Evolutionary conservation across 1,284 basidiomycete genomes (phyloP).

Genomic region (Agaricales sp.): DNA sequence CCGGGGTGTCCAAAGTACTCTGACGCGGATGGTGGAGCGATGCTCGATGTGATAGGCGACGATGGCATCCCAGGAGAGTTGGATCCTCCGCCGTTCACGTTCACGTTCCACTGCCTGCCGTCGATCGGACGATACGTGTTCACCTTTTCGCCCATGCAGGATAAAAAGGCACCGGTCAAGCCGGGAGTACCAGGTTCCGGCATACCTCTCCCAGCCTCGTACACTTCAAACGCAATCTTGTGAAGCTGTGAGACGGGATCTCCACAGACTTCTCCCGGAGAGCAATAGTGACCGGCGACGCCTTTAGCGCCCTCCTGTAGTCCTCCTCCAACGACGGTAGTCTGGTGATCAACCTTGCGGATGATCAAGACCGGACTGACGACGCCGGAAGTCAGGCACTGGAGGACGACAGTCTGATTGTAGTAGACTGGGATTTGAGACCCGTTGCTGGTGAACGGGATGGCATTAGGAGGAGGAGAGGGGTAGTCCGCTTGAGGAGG

Average conservation of each 20-base stretch:
- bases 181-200: slow-evolving; percentile 68
- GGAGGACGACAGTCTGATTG: slow-evolving; percentile 92
- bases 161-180: slow-evolving; percentile 68
- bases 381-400: slow-evolving; percentile 89
- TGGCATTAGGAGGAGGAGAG: slow-evolving; percentile 81
- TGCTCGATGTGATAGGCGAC: slow-evolving; percentile 58
- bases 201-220: slow-evolving; percentile 54
- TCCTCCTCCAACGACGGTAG: slow-evolving; percentile 83
- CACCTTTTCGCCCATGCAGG: slow-evolving; percentile 82
- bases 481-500: slow-evolving; percentile 80
- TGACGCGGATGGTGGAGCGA: too few species aligned
- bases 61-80: slow-evolving; percentile 55
- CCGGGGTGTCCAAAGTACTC: slow-evolving; percentile 61
- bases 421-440: slow-evolving; percentile 84
- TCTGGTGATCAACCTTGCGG: slow-evolving; percentile 87
- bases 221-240: slow-evolving; percentile 90
- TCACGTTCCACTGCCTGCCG: slow-evolving; percentile 58
- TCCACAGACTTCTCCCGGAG: slow-evolving; percentile 80
- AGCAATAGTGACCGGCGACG: slow-evolving; percentile 71
- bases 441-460: slow-evolving; percentile 70
- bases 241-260: slow-evolving; percentile 94
- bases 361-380: slow-evolving; percentile 91
- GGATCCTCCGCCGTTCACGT: slow-evolving; percentile 28
- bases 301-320: slow-evolving; percentile 75
- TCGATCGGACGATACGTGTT: slow-evolving; percentile 82